Conservation (phyloP, 805 yeast genomes). For the Yarrowia osloensis region DNA sequence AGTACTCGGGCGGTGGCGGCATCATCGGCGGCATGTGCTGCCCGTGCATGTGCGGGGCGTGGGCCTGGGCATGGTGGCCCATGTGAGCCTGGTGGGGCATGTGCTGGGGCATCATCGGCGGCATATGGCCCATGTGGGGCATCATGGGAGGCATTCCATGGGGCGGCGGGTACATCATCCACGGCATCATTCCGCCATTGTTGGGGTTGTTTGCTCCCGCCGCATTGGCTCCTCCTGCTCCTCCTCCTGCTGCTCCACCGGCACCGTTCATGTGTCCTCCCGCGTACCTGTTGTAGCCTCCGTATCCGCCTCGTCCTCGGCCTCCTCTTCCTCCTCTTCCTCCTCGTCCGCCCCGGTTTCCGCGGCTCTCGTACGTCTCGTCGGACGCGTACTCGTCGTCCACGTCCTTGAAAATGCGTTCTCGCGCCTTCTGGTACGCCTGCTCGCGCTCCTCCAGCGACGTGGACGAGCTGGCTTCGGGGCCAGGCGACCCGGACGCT, state of each 20-base stretch:
- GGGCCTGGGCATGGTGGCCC: background rate
- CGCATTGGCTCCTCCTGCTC: background rate
- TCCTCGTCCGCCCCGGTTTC: conserved; percentile 1
- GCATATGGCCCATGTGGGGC: conserved; percentile 17
- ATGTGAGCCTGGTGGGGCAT: background rate
- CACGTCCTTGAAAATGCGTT: conserved; percentile 44
- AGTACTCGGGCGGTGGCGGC: conserved; percentile 22
- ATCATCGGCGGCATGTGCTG: conserved; percentile 14
- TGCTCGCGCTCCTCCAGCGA: conserved; percentile 45
- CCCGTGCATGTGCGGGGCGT: background rate
- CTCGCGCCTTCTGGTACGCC: conserved; percentile 46
- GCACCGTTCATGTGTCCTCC: conserved; percentile 5
- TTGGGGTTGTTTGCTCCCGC: background rate
- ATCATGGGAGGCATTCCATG: conserved; percentile 27
- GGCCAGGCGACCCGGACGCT: background rate
- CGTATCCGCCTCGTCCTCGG: conserved; percentile 2
- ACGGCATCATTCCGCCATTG: background rate
- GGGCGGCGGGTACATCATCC: conserved; percentile 30
- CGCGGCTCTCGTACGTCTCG: conserved; percentile 6
- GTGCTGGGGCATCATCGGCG: background rate
- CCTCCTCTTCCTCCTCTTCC: background rate
- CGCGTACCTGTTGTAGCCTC: conserved; percentile 6
- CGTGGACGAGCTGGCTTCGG: background rate
- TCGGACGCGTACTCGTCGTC: conserved; percentile 21
- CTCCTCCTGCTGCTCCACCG: background rate